Evolutionary conservation across 2,329 filamentous ascomycete genomes (phyloP).

Genomic region (Fusarium circinatum): DNA sequence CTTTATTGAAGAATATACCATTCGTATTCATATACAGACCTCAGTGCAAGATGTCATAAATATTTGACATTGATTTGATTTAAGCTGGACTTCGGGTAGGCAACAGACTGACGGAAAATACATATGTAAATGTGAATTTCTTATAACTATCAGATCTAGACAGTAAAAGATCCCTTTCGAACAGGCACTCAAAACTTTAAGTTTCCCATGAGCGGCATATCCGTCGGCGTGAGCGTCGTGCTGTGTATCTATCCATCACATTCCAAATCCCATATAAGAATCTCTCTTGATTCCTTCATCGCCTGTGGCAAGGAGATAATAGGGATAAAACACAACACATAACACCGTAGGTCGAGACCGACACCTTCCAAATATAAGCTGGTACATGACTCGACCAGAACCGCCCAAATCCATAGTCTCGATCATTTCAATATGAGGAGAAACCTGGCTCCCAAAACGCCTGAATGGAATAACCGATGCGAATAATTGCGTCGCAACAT

Average conservation of each 20-base stretch:
- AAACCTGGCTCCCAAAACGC: slow-evolving; percentile 9
- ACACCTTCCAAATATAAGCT: slow-evolving; percentile 4
- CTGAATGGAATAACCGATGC: slow-evolving; percentile 32
- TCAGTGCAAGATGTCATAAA: not conserved
- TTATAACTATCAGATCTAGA: slow-evolving; percentile 28
- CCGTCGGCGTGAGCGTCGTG: slow-evolving; percentile 39
- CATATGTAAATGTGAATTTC: slow-evolving; percentile 11
- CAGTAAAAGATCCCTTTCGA: slow-evolving; percentile 18
- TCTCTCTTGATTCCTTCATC: slow-evolving; percentile 31
- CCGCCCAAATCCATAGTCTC: slow-evolving; percentile 26
- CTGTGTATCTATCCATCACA: slow-evolving; percentile 35
- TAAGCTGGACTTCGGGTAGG: not conserved
- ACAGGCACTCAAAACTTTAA: slow-evolving; percentile 16
- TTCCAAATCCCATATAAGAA: slow-evolving; percentile 25
- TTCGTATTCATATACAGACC: not conserved
- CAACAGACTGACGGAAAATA: not conserved
- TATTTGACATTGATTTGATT: not conserved
- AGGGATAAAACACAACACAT: slow-evolving; percentile 28
- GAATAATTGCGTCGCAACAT: slow-evolving; percentile 37
- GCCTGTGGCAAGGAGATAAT: slow-evolving; percentile 17
- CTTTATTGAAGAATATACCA: slow-evolving; percentile 37
- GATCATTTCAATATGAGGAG: slow-evolving; percentile 14
- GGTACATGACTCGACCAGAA: slow-evolving; percentile 29
- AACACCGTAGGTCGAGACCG: slow-evolving; percentile 7
- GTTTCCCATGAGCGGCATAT: slow-evolving; percentile 30